Evolutionary conservation across 768 basidiomycete species (phyloP).

Genomic region (Ramaria rubella): DNA sequence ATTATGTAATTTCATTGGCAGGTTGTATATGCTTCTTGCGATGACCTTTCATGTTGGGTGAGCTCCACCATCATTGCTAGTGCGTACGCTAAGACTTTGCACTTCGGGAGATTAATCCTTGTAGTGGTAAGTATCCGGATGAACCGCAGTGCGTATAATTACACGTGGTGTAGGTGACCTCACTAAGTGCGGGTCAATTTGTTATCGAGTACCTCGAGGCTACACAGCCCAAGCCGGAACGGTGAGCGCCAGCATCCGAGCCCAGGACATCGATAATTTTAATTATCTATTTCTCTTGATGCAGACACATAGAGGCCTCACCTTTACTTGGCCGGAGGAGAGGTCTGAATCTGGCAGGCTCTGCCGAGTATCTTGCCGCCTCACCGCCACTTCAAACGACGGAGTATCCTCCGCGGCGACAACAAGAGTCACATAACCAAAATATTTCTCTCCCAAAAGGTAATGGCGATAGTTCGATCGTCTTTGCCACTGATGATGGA

Average conservation of each 20-base stretch:
- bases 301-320: no score
- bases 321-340: no score
- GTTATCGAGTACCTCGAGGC: constrained; percentile 39
- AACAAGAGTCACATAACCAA: background rate
- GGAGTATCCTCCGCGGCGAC: background rate
- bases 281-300: background rate
- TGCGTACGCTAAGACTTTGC: background rate
- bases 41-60: constrained; percentile 71
- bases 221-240: background rate
- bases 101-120: constrained; percentile 41
- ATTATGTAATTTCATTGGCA: constrained; percentile 20
- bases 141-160: background rate
- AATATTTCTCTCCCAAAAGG: background rate
- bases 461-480: background rate
- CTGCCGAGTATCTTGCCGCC: background rate
- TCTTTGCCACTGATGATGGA: constrained; percentile 2
- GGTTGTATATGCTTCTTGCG: constrained; percentile 65
- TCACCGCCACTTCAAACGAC: background rate
- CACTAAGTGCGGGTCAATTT: constrained; percentile 55
- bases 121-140: constrained; percentile 37
- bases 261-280: background rate
- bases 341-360: no score
- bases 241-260: background rate
- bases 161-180: constrained; percentile 37
- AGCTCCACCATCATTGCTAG: constrained; percentile 22